Percentiles rank a stretch among this genome's conserved stretches.
Conservation (phyloP, 2,329 filamentous ascomycete species). For the Exophiala xenobiotica region DNA sequence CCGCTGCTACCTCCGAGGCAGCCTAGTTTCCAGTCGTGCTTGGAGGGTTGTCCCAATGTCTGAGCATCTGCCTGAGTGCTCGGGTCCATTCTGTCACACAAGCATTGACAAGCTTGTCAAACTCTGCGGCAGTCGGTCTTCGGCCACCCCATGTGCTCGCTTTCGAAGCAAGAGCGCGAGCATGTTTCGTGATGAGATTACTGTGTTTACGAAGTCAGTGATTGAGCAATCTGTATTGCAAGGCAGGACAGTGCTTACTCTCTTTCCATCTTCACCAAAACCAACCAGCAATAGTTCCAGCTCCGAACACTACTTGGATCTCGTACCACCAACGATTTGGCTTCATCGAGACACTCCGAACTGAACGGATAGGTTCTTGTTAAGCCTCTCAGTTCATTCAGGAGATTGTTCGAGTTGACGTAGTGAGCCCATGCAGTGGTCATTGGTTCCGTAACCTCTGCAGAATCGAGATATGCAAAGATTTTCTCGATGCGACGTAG, state of each 20-base stretch:
- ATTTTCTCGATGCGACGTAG: constrained; percentile 69
- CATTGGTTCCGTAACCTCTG: constrained; percentile 65
- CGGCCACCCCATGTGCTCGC: constrained; percentile 69
- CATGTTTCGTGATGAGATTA: constrained; percentile 61
- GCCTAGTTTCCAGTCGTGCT: constrained; percentile 39
- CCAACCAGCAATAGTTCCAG: constrained; percentile 76
- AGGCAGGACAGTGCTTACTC: constrained; percentile 51
- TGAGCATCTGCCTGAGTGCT: constrained; percentile 64
- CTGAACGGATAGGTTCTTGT: constrained; percentile 68
- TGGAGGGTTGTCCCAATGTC: constrained; percentile 65
- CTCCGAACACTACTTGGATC: constrained; percentile 67
- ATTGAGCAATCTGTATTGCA: background rate
- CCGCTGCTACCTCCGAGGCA: background rate
- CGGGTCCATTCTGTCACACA: constrained; percentile 67
- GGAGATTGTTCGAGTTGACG: constrained; percentile 66
- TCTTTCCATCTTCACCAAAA: constrained; percentile 63
- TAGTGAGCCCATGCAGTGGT: constrained; percentile 71
- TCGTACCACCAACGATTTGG: constrained; percentile 60
- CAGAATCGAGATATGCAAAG: constrained; percentile 58
- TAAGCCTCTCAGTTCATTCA: constrained; percentile 67
- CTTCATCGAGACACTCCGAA: constrained; percentile 64
- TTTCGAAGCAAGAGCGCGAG: constrained; percentile 59
- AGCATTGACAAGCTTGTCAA: constrained; percentile 59
- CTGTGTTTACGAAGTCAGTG: constrained; percentile 38
- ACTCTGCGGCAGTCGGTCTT: constrained; percentile 56